Base-by-base conservation (phyloP, 1,284 basidiomycete species). In the Trametes pubescens region DNA sequence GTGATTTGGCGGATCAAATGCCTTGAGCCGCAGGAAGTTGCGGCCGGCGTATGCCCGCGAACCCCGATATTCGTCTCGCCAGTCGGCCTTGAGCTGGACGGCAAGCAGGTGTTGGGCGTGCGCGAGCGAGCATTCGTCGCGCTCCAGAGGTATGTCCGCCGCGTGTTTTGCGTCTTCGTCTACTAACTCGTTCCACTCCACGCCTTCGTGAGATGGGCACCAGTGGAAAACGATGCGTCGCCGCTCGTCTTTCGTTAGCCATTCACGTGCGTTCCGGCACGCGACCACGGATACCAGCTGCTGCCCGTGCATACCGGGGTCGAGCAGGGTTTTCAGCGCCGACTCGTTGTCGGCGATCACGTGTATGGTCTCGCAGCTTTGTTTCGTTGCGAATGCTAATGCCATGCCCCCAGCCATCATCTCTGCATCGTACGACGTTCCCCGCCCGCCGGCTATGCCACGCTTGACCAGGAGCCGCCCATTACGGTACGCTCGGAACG, bases 271-370 rank as follows among this genome's bases (percentile, higher is more conserved):
- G 21, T 62, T 57, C 7, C 53, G 38, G 40, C 61, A 57, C 21
- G 61, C 61, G 8, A 57, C 18, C 11, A 62, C 40, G 6, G 60
- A 62, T 21, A 62, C 60, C 0, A 57, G 49, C 49, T 57, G 61
- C 13, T 62, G 61, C 1, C 61, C 55, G 24, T 62, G 61, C 49
- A 62, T 52, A 29, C 54, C 48, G 4, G 60, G 53, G 22, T 62
- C 48, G 18, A 62, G 48, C 40, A 62, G 40, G 2, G 55, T 57
- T n/a, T 47, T 21, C 37, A 62, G 40, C 0, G 55, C 55, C 9
- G 61, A 57, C 55, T 62, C 61, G 34, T 63, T 63, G 46, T 63
- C 61, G 1, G 56, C 61, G 0, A 63, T 56, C 35, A 63, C 35
- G 21, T 63, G 56, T 11, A 63, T 59, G 35, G 61, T 63, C 1